Conservation (phyloP, 345 rosid species). For the Salix suchowensis region DNA sequence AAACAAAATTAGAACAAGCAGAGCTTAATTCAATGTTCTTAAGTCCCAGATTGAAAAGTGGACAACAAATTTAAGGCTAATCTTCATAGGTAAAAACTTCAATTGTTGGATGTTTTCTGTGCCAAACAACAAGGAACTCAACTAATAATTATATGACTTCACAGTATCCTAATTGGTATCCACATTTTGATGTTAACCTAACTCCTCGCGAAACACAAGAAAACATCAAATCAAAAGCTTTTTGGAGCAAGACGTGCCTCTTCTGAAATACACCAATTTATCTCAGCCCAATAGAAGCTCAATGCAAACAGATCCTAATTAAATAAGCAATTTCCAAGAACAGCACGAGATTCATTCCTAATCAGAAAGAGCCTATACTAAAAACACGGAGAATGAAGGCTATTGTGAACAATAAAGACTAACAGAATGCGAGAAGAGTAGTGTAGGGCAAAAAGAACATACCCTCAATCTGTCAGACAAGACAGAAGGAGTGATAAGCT, state of each 20-base stretch:
- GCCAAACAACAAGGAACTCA: no score
- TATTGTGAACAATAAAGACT: background rate
- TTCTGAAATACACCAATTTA: background rate
- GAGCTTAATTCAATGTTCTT: no score
- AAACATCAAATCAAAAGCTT: background rate
- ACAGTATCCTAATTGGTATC: background rate
- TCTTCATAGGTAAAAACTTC: background rate
- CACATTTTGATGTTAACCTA: background rate
- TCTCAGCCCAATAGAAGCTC: background rate
- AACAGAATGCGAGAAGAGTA: background rate
- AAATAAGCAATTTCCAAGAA: background rate
- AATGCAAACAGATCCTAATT: background rate
- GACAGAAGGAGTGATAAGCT: constrained; percentile 78
- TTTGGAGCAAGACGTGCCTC: background rate
- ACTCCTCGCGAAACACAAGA: background rate
- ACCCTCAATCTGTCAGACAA: constrained; percentile 86
- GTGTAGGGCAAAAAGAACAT: background rate
- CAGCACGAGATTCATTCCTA: background rate
- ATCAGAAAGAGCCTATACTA: no score
- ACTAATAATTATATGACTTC: background rate
- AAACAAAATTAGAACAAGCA: background rate
- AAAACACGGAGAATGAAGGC: background rate
- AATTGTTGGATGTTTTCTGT: background rate
- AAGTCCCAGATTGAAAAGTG: no score
- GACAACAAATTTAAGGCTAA: background rate